Evolutionary conservation across 768 basidiomycete species (phyloP).

Genomic region (Mycena chlorophos): DNA sequence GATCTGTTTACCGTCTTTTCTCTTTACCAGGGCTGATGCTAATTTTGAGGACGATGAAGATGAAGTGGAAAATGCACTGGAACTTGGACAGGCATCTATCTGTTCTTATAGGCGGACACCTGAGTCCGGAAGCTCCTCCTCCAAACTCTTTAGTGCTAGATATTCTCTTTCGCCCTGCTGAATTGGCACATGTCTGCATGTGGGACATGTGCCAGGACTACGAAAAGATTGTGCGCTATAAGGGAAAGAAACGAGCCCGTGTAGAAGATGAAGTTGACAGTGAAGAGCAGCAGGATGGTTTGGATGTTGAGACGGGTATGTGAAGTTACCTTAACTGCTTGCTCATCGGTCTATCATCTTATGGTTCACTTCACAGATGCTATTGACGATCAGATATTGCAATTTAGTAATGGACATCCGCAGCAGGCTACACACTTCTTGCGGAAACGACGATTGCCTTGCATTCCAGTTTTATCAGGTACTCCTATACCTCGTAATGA

Average conservation of each 20-base stretch:
- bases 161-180: slow-evolving; percentile 6
- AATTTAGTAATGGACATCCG: slow-evolving; percentile 8
- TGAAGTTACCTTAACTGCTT: not conserved
- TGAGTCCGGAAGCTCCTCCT: not conserved
- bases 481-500: slow-evolving; percentile 12
- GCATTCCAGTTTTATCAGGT: slow-evolving; percentile 13
- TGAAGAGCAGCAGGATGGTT: no score
- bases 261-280: not conserved
- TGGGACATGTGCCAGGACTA: slow-evolving; percentile 9
- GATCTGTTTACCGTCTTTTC: no score
- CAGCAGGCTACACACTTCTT: slow-evolving; percentile 6
- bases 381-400: no score
- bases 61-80: no score
- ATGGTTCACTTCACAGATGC: not conserved
- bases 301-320: no score
- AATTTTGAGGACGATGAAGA: no score
- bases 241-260: not conserved
- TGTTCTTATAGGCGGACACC: not conserved
- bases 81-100: not conserved
- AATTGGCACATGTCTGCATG: slow-evolving; percentile 5
- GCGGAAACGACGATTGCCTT: not conserved
- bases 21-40: no score
- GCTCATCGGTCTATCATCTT: not conserved
- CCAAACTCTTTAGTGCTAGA: slow-evolving; percentile 4
- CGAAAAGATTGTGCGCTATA: not conserved